These are phyloP conservation scores for Chenopodium berlandieri DNA, from an alignment of 148 eudicot species.

Conservation along the genomic window DNA sequence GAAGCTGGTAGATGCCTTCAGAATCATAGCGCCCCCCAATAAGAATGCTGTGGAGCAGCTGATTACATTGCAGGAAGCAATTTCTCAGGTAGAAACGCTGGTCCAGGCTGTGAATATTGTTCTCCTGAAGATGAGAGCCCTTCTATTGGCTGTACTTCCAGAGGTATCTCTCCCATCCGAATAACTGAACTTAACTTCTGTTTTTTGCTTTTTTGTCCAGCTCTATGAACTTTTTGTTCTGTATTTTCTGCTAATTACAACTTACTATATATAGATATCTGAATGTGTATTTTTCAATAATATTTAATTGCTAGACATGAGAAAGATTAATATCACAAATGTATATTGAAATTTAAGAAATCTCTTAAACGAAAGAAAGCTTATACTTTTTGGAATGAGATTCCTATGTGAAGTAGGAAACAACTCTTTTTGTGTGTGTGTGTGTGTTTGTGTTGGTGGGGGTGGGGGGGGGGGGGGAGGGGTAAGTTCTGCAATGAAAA, in stretches of 20 bases:
- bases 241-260: not conserved
- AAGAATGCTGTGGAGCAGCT: constrained; percentile 82
- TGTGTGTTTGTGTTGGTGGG: no score
- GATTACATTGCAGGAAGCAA: constrained; percentile 66
- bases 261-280: not conserved
- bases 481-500: no score
- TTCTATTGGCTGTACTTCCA: constrained; percentile 62
- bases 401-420: no score
- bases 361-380: no score
- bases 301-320: not conserved
- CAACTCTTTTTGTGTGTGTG: no score
- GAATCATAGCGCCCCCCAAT: constrained; percentile 56
- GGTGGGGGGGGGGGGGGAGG: no score
- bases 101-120: constrained; percentile 65
- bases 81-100: constrained; percentile 60
- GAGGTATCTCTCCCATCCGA: constrained; percentile 46
- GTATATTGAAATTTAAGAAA: no score
- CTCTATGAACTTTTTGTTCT: not conserved
- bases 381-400: no score
- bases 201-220: not conserved
- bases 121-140: constrained; percentile 69
- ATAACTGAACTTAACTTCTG: not conserved
- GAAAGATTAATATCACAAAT: not conserved
- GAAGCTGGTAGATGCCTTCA: constrained; percentile 56
- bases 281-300: not conserved